Evolutionary conservation across 148 eudicot species (phyloP).

Genomic region (Pouteria glomerata): DNA sequence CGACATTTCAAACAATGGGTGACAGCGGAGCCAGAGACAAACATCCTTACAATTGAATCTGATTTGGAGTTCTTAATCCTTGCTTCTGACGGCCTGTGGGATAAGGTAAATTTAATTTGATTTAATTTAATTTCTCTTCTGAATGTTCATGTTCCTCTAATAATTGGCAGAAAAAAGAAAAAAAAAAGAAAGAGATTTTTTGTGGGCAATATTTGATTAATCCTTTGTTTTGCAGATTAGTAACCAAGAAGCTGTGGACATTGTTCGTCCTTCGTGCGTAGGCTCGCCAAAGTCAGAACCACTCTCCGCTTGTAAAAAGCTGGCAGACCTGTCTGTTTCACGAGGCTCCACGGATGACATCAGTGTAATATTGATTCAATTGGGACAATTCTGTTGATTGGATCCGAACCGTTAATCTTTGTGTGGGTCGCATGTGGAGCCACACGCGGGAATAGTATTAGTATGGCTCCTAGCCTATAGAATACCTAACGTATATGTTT

Average conservation of each 20-base stretch:
- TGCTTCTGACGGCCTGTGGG: conserved; percentile 95
- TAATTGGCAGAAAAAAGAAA: no score
- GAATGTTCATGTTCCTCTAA: background rate
- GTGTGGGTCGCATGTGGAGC: no score
- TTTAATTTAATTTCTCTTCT: background rate
- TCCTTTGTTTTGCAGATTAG: conserved; percentile 33
- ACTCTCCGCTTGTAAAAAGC: conserved; percentile 59
- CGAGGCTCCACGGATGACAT: conserved; percentile 74
- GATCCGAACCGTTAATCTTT: no score
- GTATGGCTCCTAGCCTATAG: no score
- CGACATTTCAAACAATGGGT: conserved; percentile 74
- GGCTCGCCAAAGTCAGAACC: conserved; percentile 27
- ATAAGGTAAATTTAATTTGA: conserved; percentile 49
- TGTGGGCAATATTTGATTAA: background rate
- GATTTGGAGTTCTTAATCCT: conserved; percentile 70
- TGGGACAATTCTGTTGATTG: conserved; percentile 46
- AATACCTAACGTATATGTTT: no score
- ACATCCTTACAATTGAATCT: conserved; percentile 28
- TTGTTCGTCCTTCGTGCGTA: conserved; percentile 39
- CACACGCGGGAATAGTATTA: no score
- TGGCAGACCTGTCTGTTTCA: conserved; percentile 53
- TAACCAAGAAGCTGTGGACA: conserved; percentile 82
- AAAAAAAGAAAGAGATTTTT: no score
- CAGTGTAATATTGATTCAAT: conserved; percentile 67
- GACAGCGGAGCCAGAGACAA: conserved; percentile 70